These are phyloP conservation scores for Stachybotrys chlorohalonatus DNA, from an alignment of 2,329 filamentous ascomycete genomes.

Conservation along the genomic window DNA sequence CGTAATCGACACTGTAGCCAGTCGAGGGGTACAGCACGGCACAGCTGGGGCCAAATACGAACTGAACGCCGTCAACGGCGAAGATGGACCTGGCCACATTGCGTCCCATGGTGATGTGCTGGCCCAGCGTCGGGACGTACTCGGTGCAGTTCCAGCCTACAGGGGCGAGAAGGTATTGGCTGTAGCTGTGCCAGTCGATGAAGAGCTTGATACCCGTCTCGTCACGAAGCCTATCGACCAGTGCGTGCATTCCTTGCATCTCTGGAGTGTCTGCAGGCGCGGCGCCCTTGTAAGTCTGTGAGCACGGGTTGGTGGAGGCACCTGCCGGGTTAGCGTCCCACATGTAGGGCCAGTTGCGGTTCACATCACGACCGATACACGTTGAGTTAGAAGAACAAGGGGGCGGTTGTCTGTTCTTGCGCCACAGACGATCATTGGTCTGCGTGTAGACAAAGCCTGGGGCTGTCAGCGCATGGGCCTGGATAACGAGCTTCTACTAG, in stretches of 20 bases:
- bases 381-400: slow-evolving; percentile 7
- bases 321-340: slow-evolving; percentile 31
- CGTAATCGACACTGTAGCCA: slow-evolving; percentile 11
- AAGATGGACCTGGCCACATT: slow-evolving; percentile 7
- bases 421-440: slow-evolving; percentile 33
- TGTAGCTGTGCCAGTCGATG: slow-evolving; percentile 52
- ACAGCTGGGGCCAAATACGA: slow-evolving; percentile 11
- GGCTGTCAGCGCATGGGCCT: not conserved
- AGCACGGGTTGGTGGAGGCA: slow-evolving; percentile 34
- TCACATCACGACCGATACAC: slow-evolving; percentile 38
- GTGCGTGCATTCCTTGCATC: slow-evolving; percentile 26
- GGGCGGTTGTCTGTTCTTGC: slow-evolving; percentile 36
- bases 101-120: slow-evolving; percentile 24
- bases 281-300: slow-evolving; percentile 31
- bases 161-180: slow-evolving; percentile 33
- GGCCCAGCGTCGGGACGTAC: slow-evolving; percentile 21
- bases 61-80: slow-evolving; percentile 7
- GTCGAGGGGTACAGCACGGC: slow-evolving; percentile 10
- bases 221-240: slow-evolving; percentile 9
- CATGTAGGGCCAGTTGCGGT: slow-evolving; percentile 40
- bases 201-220: slow-evolving; percentile 41
- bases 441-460: slow-evolving; percentile 35
- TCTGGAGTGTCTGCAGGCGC: slow-evolving; percentile 33
- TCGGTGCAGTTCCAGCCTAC: slow-evolving; percentile 32
- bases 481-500: not conserved